Conservation (phyloP, 495 filamentous ascomycete species). For the Podospora fimiseda region DNA sequence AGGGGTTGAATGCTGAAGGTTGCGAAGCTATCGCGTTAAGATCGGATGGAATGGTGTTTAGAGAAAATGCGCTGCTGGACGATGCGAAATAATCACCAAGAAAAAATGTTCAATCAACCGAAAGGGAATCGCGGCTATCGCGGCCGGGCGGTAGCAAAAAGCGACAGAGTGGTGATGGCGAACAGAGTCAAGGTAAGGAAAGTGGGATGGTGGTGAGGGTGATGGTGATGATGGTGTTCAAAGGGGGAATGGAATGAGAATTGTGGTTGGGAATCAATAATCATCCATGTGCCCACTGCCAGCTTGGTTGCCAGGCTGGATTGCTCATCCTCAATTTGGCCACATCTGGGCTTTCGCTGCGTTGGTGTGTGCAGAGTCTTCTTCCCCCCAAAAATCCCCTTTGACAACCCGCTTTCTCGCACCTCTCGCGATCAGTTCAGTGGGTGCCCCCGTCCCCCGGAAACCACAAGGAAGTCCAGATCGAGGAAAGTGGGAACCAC, state of each 20-base stretch:
- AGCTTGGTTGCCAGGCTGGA: constrained; percentile 20
- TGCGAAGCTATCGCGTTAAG: constrained; percentile 2
- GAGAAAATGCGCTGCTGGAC: neutral
- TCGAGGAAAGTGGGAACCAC: constrained; percentile 25
- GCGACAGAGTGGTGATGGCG: neutral
- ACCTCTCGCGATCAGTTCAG: constrained; percentile 28
- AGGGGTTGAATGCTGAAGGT: neutral
- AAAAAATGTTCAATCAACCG: neutral
- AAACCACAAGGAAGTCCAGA: constrained; percentile 4
- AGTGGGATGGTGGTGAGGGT: constrained; percentile 16
- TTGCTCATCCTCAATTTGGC: constrained; percentile 27
- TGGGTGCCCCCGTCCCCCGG: constrained; percentile 17
- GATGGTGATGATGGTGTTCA: constrained; percentile 15
- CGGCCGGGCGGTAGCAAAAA: neutral
- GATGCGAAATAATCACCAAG: neutral
- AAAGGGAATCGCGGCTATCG: neutral
- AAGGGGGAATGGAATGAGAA: constrained; percentile 6
- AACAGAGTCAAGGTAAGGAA: constrained; percentile 12
- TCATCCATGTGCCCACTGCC: constrained; percentile 4
- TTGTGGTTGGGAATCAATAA: constrained; percentile 21
- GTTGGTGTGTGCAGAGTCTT: constrained; percentile 32
- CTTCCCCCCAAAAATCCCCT: constrained; percentile 28
- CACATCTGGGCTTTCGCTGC: constrained; percentile 27
- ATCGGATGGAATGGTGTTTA: constrained; percentile 10
- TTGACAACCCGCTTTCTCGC: constrained; percentile 30